A percentile compares a stretch with the other conserved stretches of the same genome.
Conservation (phyloP, 2,329 filamentous ascomycete genomes). For the Scedosporium aurantiacum region DNA sequence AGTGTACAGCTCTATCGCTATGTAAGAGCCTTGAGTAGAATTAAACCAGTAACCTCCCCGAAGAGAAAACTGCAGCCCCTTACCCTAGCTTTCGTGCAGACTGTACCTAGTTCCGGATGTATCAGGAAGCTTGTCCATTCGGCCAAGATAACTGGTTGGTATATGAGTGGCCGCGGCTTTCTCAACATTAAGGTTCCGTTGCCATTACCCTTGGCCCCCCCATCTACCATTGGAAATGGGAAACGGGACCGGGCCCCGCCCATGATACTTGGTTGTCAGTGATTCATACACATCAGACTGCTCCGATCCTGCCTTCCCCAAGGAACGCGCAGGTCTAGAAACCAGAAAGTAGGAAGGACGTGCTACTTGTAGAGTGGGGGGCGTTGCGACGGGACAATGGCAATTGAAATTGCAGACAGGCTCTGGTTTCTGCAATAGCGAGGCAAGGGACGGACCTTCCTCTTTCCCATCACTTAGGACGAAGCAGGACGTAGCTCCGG, state of each 20-base stretch:
- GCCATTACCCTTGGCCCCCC: neutral
- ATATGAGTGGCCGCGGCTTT: slow-evolving; percentile 10
- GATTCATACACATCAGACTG: slow-evolving; percentile 4
- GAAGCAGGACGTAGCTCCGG: neutral
- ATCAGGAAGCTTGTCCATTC: neutral
- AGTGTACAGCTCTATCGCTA: no score
- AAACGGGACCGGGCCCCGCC: slow-evolving; percentile 9
- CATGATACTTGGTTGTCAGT: neutral
- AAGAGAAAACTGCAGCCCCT: slow-evolving; percentile 1
- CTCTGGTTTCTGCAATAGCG: neutral
- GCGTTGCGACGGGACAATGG: neutral
- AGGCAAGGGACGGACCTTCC: neutral
- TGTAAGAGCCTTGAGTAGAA: neutral
- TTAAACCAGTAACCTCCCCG: neutral
- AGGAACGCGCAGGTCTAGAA: neutral
- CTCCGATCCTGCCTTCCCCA: neutral
- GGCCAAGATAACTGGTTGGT: slow-evolving; percentile 9
- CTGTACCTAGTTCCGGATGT: slow-evolving; percentile 5
- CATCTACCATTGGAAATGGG: neutral
- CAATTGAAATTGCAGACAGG: neutral
- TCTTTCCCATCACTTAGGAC: neutral
- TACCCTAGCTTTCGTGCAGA: neutral
- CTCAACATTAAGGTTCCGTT: slow-evolving; percentile 8
- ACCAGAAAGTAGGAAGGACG: neutral
- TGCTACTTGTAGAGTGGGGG: slow-evolving; percentile 7